Evolutionary conservation across 352 stramenopile species (phyloP), one percentile per base, ranked within the genome.

Genomic region (Globisporangium spinosum): DNA sequence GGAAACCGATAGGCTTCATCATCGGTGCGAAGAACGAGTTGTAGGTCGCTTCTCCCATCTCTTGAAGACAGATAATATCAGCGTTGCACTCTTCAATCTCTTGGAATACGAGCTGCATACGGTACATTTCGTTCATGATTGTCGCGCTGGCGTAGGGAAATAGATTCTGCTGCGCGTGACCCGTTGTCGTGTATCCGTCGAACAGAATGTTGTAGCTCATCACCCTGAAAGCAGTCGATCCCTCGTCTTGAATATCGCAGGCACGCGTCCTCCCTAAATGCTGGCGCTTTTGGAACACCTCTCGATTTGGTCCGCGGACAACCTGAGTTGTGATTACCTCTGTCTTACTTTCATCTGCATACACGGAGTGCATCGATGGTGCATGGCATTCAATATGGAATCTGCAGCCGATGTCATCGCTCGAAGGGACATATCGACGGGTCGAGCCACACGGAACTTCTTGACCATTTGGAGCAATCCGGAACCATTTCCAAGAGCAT

Each of bases 161-260:
- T 68, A 94, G 67, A 29, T 79, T 82, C 56, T 75, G 74, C 67
- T 86, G 73, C 25, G 78, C 74, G 29, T 84, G 80, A 15, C 80
- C 62, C 3, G 85, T 87, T 1, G 75, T 84, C 27, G 83, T 85
- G 56, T 93, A 94, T 2, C 86, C 85, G 45, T 87, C 77, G 61
- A 83, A 94, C 13, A 94, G 47, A 25, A 94, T 77, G 59, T 94
- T 94, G 70, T 94, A 94, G 60, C 73, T 90, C 87, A 94, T 92
- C 13, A 94, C 76, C 54, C 87, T 85, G 54, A 93, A 87, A 3
- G 70, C 71, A 12, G 51, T 8, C 56, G 57, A 62, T 68, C 55
- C 0, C 9, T 15, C 6, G 27, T 65, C 40, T 10, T 29, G 29
- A 32, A 32, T 22, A 47, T 61, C 40, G 55, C 66, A 54, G 20